Conservation (phyloP, 2,329 filamentous ascomycete genomes). For the Aureobasidium subglaciale region DNA sequence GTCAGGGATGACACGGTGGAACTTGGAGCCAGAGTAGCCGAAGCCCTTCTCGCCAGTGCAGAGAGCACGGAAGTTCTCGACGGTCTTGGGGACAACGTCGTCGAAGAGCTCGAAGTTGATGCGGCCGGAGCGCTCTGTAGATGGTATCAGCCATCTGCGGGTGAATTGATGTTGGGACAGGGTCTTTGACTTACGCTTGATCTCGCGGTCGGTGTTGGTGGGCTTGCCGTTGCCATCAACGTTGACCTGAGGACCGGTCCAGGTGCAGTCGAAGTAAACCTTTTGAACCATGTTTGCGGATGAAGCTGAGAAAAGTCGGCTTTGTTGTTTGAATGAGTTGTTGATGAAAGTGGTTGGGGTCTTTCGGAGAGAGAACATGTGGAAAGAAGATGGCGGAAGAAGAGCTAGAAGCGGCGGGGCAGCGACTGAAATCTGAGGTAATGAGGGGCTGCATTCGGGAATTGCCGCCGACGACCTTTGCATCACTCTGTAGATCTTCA, state of each 20-base stretch:
- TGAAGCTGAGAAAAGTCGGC: constrained; percentile 54
- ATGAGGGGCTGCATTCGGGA: no score
- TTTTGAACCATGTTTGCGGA: constrained; percentile 68
- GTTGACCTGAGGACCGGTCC: constrained; percentile 66
- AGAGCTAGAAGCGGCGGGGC: constrained; percentile 9
- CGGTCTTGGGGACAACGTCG: constrained; percentile 83
- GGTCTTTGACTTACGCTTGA: constrained; percentile 50
- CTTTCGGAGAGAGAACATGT: constrained; percentile 14
- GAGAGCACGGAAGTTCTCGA: constrained; percentile 90
- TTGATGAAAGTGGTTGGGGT: constrained; percentile 20
- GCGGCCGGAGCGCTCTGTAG: constrained; percentile 62
- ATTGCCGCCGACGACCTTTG: no score
- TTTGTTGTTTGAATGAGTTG: constrained; percentile 14
- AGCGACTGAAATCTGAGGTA: neutral
- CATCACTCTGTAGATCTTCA: neutral
- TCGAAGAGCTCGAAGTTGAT: constrained; percentile 88
- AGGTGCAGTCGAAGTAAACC: constrained; percentile 55
- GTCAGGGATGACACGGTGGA: constrained; percentile 96
- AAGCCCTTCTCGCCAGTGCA: constrained; percentile 92
- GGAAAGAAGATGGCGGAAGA: neutral
- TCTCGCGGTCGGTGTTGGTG: constrained; percentile 33
- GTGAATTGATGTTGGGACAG: constrained; percentile 9
- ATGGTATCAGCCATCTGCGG: constrained; percentile 19
- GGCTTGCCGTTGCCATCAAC: constrained; percentile 49
- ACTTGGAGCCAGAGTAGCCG: constrained; percentile 73